Evolutionary conservation across 2,329 filamentous ascomycete species (phyloP).

Genomic region (Trichoderma oligosporum): DNA sequence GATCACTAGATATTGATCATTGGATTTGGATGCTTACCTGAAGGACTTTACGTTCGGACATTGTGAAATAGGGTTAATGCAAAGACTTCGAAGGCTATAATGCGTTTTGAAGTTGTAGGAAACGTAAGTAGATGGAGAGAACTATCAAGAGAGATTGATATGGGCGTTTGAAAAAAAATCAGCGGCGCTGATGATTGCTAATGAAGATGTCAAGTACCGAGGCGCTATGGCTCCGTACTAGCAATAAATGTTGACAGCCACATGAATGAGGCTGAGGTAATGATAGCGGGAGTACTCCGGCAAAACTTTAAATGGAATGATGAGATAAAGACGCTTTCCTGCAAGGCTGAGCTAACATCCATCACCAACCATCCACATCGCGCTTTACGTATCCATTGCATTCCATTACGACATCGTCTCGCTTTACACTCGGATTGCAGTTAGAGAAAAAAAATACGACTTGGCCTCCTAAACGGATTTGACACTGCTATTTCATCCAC

Average conservation of each 20-base stretch:
- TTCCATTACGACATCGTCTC: neutral
- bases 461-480: neutral
- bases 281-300: neutral
- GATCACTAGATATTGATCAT: neutral
- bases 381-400: neutral
- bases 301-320: constrained; percentile 3
- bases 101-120: too few species aligned
- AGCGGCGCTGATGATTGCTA: neutral
- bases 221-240: neutral
- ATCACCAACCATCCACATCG: neutral
- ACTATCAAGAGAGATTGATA: neutral
- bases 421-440: neutral
- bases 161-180: neutral
- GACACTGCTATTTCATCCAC: neutral
- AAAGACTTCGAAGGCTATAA: neutral
- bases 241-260: constrained; percentile 6
- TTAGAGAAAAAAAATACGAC: neutral
- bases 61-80: constrained; percentile 38
- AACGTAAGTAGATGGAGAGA: too few species aligned
- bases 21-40: too few species aligned
- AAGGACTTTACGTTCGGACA: constrained; percentile 86
- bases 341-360: constrained; percentile 19
- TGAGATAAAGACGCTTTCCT: constrained; percentile 18
- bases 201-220: neutral
- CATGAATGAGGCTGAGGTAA: constrained; percentile 9